Conservation (phyloP, 306 rosid genomes). For the Astragalus membranaceus region DNA sequence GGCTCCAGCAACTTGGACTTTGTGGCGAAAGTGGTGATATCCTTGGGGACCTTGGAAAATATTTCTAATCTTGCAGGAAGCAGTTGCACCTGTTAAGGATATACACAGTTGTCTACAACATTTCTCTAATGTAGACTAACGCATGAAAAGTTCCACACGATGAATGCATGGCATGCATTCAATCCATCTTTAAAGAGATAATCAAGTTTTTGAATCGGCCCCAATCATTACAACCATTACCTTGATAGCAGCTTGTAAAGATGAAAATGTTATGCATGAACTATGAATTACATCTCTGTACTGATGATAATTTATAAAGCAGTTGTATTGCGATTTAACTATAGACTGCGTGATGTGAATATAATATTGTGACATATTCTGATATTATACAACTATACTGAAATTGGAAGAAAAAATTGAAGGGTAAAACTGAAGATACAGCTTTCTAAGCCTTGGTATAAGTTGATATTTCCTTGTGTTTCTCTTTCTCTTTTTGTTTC, state of each 20-base stretch:
- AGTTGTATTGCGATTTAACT: not conserved
- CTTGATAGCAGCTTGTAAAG: slow-evolving; percentile 5
- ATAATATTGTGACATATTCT: not conserved
- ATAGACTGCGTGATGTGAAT: not conserved
- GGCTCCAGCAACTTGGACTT: slow-evolving; percentile 98
- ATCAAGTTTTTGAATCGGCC: slow-evolving; percentile 14
- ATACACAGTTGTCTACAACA: not conserved
- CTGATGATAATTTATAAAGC: not conserved
- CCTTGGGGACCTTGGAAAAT: slow-evolving; percentile 57
- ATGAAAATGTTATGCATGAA: slow-evolving; percentile 2
- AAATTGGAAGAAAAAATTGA: slow-evolving; percentile 18
- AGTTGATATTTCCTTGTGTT: slow-evolving; percentile 9
- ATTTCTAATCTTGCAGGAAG: slow-evolving; percentile 23
- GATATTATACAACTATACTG: slow-evolving; percentile 8
- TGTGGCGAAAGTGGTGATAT: slow-evolving; percentile 82
- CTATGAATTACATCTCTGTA: slow-evolving; percentile 1
- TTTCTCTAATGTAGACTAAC: not conserved
- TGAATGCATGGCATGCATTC: not conserved
- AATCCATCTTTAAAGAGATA: slow-evolving; percentile 3
- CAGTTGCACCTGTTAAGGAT: not conserved
- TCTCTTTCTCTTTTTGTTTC: not conserved
- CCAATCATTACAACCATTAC: not conserved
- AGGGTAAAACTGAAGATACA: slow-evolving; percentile 26
- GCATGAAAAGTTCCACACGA: not conserved
- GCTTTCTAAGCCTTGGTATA: slow-evolving; percentile 29